Conservation (phyloP, 352 stramenopile genomes). For the Globisporangium parvum region DNA sequence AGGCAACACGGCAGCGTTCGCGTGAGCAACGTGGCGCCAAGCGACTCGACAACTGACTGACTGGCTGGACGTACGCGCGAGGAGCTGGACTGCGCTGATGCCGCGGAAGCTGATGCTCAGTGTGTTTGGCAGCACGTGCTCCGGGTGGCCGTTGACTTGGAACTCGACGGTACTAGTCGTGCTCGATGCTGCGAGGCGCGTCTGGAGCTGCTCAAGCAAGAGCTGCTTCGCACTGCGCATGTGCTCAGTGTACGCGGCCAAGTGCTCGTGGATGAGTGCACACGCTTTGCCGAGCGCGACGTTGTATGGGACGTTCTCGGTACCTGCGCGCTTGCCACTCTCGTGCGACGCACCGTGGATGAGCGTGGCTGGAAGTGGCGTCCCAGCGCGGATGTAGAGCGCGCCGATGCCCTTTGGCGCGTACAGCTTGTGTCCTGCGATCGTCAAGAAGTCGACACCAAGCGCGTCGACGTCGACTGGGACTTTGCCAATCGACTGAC, state of each 20-base stretch:
- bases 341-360: slow-evolving; percentile 93
- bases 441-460: slow-evolving; percentile 92
- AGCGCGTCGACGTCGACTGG: slow-evolving; percentile 74
- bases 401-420: slow-evolving; percentile 91
- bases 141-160: slow-evolving; percentile 80
- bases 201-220: slow-evolving; percentile 47
- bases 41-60: neutral
- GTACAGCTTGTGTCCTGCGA: slow-evolving; percentile 98
- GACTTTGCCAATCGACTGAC: slow-evolving; percentile 95
- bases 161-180: slow-evolving; percentile 40
- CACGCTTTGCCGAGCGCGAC: slow-evolving; percentile 90
- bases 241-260: slow-evolving; percentile 64
- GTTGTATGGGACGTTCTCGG: slow-evolving; percentile 95
- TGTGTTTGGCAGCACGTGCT: slow-evolving; percentile 92
- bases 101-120: slow-evolving; percentile 92
- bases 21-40: too few species aligned
- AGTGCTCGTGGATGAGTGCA: slow-evolving; percentile 49
- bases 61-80: slow-evolving; percentile 38
- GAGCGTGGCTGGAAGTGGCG: slow-evolving; percentile 47
- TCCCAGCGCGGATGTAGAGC: slow-evolving; percentile 59
- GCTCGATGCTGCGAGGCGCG: slow-evolving; percentile 21
- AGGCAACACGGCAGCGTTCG: too few species aligned
- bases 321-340: slow-evolving; percentile 89
- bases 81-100: slow-evolving; percentile 78
- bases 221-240: slow-evolving; percentile 61